Base-by-base conservation (phyloP, 495 filamentous ascomycete genomes). In the Aspergillus ostianus region DNA sequence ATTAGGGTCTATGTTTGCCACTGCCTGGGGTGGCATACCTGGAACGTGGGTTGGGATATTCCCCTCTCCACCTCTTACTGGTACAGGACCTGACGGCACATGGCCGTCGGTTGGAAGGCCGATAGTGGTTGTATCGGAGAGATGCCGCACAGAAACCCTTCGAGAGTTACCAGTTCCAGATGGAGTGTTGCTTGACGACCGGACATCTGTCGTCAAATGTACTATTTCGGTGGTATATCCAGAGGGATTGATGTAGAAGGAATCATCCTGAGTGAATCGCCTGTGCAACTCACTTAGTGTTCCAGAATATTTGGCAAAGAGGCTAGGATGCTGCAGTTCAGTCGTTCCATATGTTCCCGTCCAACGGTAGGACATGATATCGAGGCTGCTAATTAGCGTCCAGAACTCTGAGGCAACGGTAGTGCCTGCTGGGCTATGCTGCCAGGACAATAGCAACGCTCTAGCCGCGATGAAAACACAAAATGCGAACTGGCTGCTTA, bases 391-490 rank as follows among this genome's bases (percentile, higher is more conserved):
- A 3, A 74, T 54, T 1, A 77, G 58, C n/a, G 54, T 64, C 58
- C 63, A 70, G 53, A 67, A 74, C 51, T 74, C 72, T 15, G 58
- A 54, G 3, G 58, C 59, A 12, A 68, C 65, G 48, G 48, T 60
- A 18, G 32, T 60, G 20, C 61, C 64, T 47, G 60, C 64, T 53
- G 54, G 61, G 20, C 20, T 29, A 29, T 51, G 55, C 23, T 64
- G 52, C 63, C 70, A 69, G 27, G 68, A 62, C 18, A 71, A 70
- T 65, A 64, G 64, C 21, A 78, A 59, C 29, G 74, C 67, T 53
- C 74, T 63, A 0, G 67, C 77, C 3, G 68, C 66, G 52, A 80
- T 67, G 54, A 77, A 79, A 13, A 69, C 58, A 54, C 73, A 79
- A 47, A 77, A 73, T 41, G 70, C 70, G 59, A 77, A 75, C 52